phyloP scores from a whole-genome alignment of 345 rosid genomes.

The Eucalyptus marginata region DNA sequence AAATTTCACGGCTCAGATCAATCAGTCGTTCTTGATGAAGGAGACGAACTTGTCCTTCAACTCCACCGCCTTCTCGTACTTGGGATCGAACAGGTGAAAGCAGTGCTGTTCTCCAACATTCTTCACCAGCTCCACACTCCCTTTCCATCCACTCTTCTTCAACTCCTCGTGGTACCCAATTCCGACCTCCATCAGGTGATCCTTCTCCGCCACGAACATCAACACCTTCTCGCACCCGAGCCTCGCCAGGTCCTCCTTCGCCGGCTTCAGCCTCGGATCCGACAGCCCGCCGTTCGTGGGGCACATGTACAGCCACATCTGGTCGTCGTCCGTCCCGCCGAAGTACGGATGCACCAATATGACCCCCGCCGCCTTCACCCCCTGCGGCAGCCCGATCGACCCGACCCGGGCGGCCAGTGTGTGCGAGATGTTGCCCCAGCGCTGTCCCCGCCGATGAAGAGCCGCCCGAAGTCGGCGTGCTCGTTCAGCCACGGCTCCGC shows the following conservation, averaged over 20 bases:
- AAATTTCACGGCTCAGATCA: neutral
- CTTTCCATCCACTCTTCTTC: slow-evolving; percentile 2
- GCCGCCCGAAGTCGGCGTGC: slow-evolving; percentile 3
- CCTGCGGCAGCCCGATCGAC: neutral
- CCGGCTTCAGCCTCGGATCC: slow-evolving; percentile 28
- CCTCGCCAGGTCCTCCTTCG: slow-evolving; percentile 4
- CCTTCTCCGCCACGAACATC: slow-evolving; percentile 25
- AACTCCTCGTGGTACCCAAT: neutral
- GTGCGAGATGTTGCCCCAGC: slow-evolving; percentile 30
- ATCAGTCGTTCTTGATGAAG: neutral
- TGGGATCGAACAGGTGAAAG: neutral
- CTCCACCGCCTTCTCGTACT: neutral
- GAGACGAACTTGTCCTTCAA: neutral
- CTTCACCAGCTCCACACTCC: neutral
- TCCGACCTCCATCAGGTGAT: slow-evolving; percentile 5
- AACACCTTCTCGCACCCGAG: slow-evolving; percentile 21
- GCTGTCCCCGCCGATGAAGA: slow-evolving; percentile 21
- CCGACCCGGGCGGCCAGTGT: slow-evolving; percentile 6
- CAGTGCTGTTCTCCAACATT: neutral
- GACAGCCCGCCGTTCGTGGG: slow-evolving; percentile 13
- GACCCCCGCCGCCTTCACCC: slow-evolving; percentile 1
- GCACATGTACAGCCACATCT: slow-evolving; percentile 3
- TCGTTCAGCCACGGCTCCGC: slow-evolving; percentile 5
- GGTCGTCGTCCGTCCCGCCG: slow-evolving; percentile 4
- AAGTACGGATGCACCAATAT: slow-evolving; percentile 25